Evolutionary conservation across 225 moss, liverwort and hornwort genomes (phyloP), one percentile per base, ranked within the genome.

Genomic region (Polytrichum formosum): DNA sequence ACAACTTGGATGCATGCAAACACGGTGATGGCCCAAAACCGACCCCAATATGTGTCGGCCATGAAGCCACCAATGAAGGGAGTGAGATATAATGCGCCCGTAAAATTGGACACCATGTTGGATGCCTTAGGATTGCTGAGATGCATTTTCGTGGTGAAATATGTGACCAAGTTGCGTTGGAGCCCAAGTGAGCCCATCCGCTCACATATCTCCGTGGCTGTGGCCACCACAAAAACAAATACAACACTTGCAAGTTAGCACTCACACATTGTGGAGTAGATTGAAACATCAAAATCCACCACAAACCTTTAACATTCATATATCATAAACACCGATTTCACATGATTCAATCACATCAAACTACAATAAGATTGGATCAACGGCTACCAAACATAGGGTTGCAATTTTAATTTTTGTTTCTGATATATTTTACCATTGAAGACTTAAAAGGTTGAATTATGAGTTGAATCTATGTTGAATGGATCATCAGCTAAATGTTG

Each of bases 71-170:
- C 97, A 28, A 98, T 88, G 70, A 98, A 92, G 7, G 97, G 97
- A 23, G 94, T 98, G 73, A 98, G 88, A 68, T 98, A 98, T n/a
- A 92, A 74, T n/a, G 90, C 89, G 5, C 97, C 97, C n/a, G 87
- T 85, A 56, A 98, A 98, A 70, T 98, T 98, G 21, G 97, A 94
- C 46, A 98, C 94, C 88, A 75, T 98, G 61, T 98, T 98, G n/a
- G 97, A 94, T 28, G 97, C 86, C 70, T 80, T 78, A 13, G 92
- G 88, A 74, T 83, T 98, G 88, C 76, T 91, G 61, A 98, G 28
- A 78, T 98, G 91, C 59, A 94, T 91, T 75, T 92, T 83, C 0
- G 26, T 73, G 37, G 92, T 92, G 76, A 94, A 91, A 35, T 91
- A 98, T 1, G 85, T 86, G 33, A 98, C 92, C 35, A 98, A 74